These are phyloP conservation scores for Dicorynia guianensis DNA, from an alignment of 306 rosid species.

Conservation along the genomic window DNA sequence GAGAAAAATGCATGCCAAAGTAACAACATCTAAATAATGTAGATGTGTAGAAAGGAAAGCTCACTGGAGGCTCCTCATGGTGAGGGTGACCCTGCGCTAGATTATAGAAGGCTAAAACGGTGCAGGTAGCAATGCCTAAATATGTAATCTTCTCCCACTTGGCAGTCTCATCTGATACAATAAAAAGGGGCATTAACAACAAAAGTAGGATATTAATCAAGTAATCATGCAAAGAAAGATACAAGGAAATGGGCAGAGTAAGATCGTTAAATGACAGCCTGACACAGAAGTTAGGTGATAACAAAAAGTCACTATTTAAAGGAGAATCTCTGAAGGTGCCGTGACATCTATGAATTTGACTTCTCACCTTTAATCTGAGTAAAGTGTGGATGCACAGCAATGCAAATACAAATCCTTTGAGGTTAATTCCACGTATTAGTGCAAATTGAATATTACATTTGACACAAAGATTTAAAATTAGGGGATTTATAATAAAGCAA, in stretches of 20 bases:
- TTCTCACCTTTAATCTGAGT: slow-evolving; percentile 3
- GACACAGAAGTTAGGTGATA: background rate
- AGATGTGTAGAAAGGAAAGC: slow-evolving; percentile 43
- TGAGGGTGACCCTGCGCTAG: slow-evolving; percentile 92
- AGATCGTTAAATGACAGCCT: background rate
- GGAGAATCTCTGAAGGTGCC: background rate
- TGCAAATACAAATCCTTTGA: background rate
- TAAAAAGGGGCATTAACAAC: background rate
- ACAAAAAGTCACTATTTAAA: slow-evolving; percentile 13
- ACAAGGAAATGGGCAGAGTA: background rate
- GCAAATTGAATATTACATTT: background rate
- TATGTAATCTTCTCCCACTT: slow-evolving; percentile 99
- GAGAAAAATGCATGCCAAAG: background rate
- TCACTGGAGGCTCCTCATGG: slow-evolving; percentile 78
- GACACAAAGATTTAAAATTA: slow-evolving; percentile 6
- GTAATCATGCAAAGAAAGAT: background rate
- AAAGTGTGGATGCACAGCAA: background rate
- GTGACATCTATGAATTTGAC: background rate
- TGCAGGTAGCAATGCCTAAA: slow-evolving; percentile 76
- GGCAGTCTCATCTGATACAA: slow-evolving; percentile 73
- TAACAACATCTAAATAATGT: slow-evolving; percentile 14
- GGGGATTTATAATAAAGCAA: background rate
- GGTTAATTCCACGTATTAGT: slow-evolving; percentile 9
- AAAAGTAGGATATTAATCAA: slow-evolving; percentile 8
- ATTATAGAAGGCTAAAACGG: slow-evolving; percentile 55